Base-by-base conservation (phyloP, 257 asterid species). In the Salvia splendens region DNA sequence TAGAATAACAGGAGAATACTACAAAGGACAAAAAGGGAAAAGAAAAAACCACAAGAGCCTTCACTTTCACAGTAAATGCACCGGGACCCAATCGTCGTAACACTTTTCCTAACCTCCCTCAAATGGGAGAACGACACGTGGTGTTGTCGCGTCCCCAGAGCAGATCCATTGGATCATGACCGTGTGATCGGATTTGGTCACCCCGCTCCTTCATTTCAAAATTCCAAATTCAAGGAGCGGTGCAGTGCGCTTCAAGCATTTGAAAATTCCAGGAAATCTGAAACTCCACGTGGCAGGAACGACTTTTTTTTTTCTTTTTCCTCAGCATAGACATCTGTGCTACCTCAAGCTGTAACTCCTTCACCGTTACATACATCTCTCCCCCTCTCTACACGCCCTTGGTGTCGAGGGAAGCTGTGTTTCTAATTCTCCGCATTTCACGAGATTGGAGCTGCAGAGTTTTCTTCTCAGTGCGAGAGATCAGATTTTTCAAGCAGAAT, bases 201-300 rank as follows among this genome's bases (percentile, higher is more conserved):
- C 64, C 78, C 78, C 68, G 75, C 56, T 51, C 40, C 35, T 8
- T 1, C 5, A 1, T 3, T 71, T 51, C 56, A 53, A 71, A 70
- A 50, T 17, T 68, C 59, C 47, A 42, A 51, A 61, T 48, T 12
- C 7, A 24, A 24, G 28, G 12, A 41, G 69, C 36, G 71, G 62
- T 68, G 67, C 12, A 62, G 6, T 74, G 64, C 60, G 36, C 75
- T 15, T 12, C 15, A 10, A 46, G 12, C 64, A 66, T 8, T 56
- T 33, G 40, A 70, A 50, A 46, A 47, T 51, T 50, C 58, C 65
- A 10, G 5, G n/a, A 33, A 62, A 49, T 17, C 55, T 50, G 71
- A 50, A 9, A 57, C 0, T 42, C 73, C 80, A 79, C 83, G 80
- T 75, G 76, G 80, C 73, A 54, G 71, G 78, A 65, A 32, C 43